Evolutionary conservation across 2,329 filamentous ascomycete genomes (phyloP), one percentile per base, ranked within the genome.

Genomic region (Bipolaris cookei): DNA sequence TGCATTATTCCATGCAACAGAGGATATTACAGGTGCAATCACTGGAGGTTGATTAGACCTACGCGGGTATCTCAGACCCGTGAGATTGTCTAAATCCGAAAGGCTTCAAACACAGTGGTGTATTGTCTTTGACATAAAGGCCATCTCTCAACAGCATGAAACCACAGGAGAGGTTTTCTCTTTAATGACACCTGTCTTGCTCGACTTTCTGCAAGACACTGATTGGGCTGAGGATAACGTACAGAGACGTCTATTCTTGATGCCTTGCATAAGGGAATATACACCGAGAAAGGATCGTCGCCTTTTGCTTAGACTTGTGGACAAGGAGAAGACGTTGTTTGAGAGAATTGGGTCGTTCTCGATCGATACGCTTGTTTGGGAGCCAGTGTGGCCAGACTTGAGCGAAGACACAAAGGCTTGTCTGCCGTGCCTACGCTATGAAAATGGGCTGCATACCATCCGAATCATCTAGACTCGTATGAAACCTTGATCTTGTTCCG

Each of bases 381-480:
- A 56, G 0, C 25, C 32, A 10, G 6, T 62, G 7, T 20, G 50
- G 18, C 47, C 51, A 13, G 58, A 57, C 14, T 10, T 58, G 35
- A 42, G 55, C 34, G 53, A 57, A 20, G 50, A 53, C 18, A 47
- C 34, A 4, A 63, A 63, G n/a, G 46, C 38, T 21, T 30, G 20
- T 11, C 28, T 65, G 10, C 58, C 56, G 6, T 64, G 58, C 34
- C 39, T 64, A 7, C 35, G 50, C n/a, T 62, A 60, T 25, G 46
- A 63, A 30, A 38, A 58, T 18, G 51, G 63, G 1, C 16, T 47
- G 6, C 58, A 60, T 16, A 62, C 54, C 13, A 55, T 63, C 52
- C 56, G 58, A 21, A 55, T 62, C 35, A 49, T 55, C 37, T 48
- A 54, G 50, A 37, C 37, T 14, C 6, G 25, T 42, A 25, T 43